These are phyloP conservation scores for Phytophthora fragariaefolia DNA, from an alignment of 352 stramenopile species.

Conservation along the genomic window DNA sequence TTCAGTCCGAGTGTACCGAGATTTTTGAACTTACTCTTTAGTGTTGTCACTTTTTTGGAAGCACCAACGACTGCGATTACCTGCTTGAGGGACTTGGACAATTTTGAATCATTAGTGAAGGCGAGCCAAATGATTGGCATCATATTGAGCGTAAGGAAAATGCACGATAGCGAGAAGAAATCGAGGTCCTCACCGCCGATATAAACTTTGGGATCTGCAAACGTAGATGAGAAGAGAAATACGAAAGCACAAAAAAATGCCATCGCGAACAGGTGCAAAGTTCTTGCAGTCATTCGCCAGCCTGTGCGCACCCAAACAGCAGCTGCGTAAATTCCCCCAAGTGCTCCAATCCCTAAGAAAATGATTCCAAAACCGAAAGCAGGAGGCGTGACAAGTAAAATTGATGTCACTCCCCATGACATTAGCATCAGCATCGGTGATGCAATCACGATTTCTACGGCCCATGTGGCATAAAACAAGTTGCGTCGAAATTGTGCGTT, in stretches of 20 bases:
- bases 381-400: slow-evolving; percentile 73
- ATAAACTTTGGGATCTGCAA: slow-evolving; percentile 80
- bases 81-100: slow-evolving; percentile 84
- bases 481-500: slow-evolving; percentile 80
- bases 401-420: slow-evolving; percentile 74
- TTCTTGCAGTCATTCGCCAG: slow-evolving; percentile 80
- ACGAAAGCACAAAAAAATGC: slow-evolving; percentile 72
- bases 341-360: slow-evolving; percentile 65
- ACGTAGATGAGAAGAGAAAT: slow-evolving; percentile 83
- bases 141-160: slow-evolving; percentile 90
- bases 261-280: slow-evolving; percentile 57
- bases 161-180: slow-evolving; percentile 79
- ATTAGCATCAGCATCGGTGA: slow-evolving; percentile 70
- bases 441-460: slow-evolving; percentile 60
- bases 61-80: slow-evolving; percentile 78
- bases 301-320: slow-evolving; percentile 72
- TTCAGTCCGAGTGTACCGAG: slow-evolving; percentile 80
- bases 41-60: slow-evolving; percentile 76
- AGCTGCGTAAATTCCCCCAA: slow-evolving; percentile 54
- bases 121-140: slow-evolving; percentile 91
- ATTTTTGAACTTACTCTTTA: slow-evolving; percentile 88
- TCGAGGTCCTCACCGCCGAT: slow-evolving; percentile 70
- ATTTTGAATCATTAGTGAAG: slow-evolving; percentile 90
- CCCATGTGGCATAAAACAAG: slow-evolving; percentile 74
- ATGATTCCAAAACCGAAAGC: slow-evolving; percentile 82